phyloP scores from a whole-genome alignment of 352 stramenopile genomes.

The Phytophthora rubi region DNA sequence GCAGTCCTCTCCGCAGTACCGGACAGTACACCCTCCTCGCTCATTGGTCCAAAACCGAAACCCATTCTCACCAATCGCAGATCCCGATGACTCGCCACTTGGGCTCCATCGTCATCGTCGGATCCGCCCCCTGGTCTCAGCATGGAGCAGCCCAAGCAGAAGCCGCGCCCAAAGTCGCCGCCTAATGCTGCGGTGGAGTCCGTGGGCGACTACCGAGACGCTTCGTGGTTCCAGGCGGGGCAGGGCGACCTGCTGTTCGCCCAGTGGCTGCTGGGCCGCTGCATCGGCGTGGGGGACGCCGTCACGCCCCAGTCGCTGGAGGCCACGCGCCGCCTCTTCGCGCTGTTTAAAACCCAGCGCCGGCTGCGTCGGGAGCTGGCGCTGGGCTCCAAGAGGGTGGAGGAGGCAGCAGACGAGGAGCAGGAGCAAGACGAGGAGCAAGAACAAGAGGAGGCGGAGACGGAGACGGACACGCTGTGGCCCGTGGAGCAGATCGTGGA shows the following conservation, averaged over 20 bases:
- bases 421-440: conserved; percentile 22
- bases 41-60: conserved; percentile 11
- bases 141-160: conserved; percentile 39
- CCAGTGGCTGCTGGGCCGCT: conserved; percentile 69
- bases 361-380: conserved; percentile 54
- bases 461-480: conserved; percentile 25
- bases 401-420: conserved; percentile 14
- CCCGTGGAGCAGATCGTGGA: conserved; percentile 40
- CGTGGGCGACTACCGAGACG: conserved; percentile 40
- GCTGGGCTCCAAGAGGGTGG: conserved; percentile 18
- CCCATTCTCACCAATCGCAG: conserved; percentile 25
- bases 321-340: conserved; percentile 41
- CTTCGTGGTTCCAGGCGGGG: conserved; percentile 55
- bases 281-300: conserved; percentile 48
- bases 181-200: not conserved
- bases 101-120: not conserved
- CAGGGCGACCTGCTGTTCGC: conserved; percentile 51
- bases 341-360: conserved; percentile 53
- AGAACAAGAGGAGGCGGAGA: conserved; percentile 4
- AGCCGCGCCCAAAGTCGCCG: conserved; percentile 13
- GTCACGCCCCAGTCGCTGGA: conserved; percentile 35
- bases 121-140: conserved; percentile 14
- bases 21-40: not conserved
- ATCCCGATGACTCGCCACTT: not conserved
- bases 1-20: not conserved